These are phyloP conservation scores for Fusarium sp. DNA, from an alignment of 2,329 filamentous ascomycete species.

Conservation along the genomic window DNA sequence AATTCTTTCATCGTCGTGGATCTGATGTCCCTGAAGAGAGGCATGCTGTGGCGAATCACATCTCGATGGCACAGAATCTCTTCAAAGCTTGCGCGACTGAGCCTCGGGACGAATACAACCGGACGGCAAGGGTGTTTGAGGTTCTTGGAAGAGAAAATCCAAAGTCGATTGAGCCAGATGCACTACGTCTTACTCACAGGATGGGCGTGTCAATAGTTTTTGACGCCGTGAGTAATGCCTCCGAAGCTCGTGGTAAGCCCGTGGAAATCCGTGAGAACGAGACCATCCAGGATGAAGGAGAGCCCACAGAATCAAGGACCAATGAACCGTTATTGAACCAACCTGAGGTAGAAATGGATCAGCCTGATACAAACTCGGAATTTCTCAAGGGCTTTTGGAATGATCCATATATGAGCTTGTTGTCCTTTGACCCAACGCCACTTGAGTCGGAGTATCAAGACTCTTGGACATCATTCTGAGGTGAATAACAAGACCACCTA, in stretches of 20 bases:
- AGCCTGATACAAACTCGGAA: constrained; percentile 1
- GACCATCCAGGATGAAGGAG: not conserved
- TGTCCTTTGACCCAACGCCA: constrained; percentile 15
- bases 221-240: constrained; percentile 18
- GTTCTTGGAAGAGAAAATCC: constrained; percentile 1
- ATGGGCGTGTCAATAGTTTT: constrained; percentile 28
- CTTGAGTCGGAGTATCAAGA: not conserved
- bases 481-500: not conserved
- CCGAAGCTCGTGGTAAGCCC: constrained; percentile 20
- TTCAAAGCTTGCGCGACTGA: constrained; percentile 14
- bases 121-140: constrained; percentile 20
- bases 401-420: constrained; percentile 22
- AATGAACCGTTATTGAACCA: not conserved
- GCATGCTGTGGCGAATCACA: constrained; percentile 24
- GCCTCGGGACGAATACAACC: constrained; percentile 23
- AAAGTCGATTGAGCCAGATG: not conserved
- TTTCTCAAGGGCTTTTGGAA: constrained; percentile 26
- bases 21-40: constrained; percentile 7
- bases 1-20: constrained; percentile 20
- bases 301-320: not conserved
- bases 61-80: constrained; percentile 13
- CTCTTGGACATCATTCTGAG: not conserved
- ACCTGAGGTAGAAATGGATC: not conserved
- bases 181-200: constrained; percentile 20
- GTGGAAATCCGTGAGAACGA: constrained; percentile 5